Evolutionary conservation across 2,329 filamentous ascomycete genomes (phyloP).

Genomic region (Colletotrichum caudatum): DNA sequence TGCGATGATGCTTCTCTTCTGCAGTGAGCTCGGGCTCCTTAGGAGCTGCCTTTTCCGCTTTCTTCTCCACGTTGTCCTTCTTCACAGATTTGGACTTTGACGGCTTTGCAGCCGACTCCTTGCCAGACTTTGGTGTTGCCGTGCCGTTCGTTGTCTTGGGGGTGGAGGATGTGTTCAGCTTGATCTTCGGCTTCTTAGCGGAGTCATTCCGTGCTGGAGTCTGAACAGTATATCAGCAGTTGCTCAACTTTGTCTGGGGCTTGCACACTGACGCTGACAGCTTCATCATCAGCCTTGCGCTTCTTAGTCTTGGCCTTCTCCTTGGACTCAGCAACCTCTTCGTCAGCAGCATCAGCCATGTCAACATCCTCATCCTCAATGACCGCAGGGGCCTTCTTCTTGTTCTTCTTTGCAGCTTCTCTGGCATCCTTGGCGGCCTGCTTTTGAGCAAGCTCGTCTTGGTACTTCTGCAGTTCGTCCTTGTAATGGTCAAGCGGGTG

Average conservation of each 20-base stretch:
- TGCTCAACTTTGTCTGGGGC: background rate
- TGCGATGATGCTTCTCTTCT: conserved; percentile 69
- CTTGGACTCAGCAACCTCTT: conserved; percentile 70
- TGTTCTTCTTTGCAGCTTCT: conserved; percentile 62
- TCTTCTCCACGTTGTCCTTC: conserved; percentile 67
- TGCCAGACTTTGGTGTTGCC: conserved; percentile 65
- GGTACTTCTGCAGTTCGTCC: conserved; percentile 76
- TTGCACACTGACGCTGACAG: conserved; percentile 60
- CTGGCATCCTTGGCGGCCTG: conserved; percentile 61
- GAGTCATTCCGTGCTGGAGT: conserved; percentile 70
- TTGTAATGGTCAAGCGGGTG: conserved; percentile 88
- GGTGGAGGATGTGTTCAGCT: conserved; percentile 72
- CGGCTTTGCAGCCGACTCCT: conserved; percentile 66
- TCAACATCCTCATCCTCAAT: conserved; percentile 70
- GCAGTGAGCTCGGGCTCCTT: conserved; percentile 70
- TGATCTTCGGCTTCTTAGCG: conserved; percentile 77
- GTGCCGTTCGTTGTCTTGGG: conserved; percentile 77
- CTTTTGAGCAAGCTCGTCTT: conserved; percentile 73
- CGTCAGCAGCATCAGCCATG: conserved; percentile 70
- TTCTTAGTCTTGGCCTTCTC: conserved; percentile 81
- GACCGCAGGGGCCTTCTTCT: conserved; percentile 61
- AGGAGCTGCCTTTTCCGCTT: conserved; percentile 61
- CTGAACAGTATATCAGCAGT: conserved; percentile 48
- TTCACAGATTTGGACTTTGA: conserved; percentile 67
- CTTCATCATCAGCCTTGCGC: conserved; percentile 88